These are phyloP conservation scores for Keqinozyma sinolaborantium DNA, from an alignment of 1,139 yeast species.

Conservation along the genomic window DNA sequence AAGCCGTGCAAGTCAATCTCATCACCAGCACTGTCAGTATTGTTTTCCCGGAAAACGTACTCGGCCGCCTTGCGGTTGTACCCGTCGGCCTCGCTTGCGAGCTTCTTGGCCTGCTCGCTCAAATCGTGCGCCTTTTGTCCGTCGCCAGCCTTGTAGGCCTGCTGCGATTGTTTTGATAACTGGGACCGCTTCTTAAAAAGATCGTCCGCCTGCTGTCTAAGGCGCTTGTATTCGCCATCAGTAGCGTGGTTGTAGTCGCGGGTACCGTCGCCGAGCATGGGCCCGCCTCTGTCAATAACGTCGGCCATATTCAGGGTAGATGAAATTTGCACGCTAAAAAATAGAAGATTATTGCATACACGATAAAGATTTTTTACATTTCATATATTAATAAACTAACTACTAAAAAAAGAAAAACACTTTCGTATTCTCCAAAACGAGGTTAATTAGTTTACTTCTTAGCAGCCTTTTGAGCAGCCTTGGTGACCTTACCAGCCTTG, in stretches of 20 bases:
- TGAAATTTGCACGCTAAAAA: conserved; percentile 1
- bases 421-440: conserved; percentile 5
- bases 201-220: conserved; percentile 66
- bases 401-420: conserved; percentile 12
- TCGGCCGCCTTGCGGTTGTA: conserved; percentile 82
- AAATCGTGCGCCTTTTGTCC: conserved; percentile 68
- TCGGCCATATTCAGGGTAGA: conserved; percentile 9
- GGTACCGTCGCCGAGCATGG: conserved; percentile 28
- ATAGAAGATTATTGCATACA: too few relatives aligned
- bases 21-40: conserved; percentile 75
- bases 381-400: conserved; percentile 12
- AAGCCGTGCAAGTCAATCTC: conserved; percentile 95
- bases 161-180: conserved; percentile 66
- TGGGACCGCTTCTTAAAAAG: conserved; percentile 57
- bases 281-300: conserved; percentile 35
- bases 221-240: conserved; percentile 59
- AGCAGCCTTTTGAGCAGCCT: conserved; percentile 98
- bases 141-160: conserved; percentile 73
- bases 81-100: conserved; percentile 58
- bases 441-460: conserved; percentile 68
- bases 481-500: conserved; percentile 98
- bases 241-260: conserved; percentile 72
- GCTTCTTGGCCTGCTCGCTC: conserved; percentile 65
- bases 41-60: conserved; percentile 84
- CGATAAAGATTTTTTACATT: conserved; percentile 3